Conservation (phyloP, 176 grass and related monocot species). For the Raddia distichophylla region DNA sequence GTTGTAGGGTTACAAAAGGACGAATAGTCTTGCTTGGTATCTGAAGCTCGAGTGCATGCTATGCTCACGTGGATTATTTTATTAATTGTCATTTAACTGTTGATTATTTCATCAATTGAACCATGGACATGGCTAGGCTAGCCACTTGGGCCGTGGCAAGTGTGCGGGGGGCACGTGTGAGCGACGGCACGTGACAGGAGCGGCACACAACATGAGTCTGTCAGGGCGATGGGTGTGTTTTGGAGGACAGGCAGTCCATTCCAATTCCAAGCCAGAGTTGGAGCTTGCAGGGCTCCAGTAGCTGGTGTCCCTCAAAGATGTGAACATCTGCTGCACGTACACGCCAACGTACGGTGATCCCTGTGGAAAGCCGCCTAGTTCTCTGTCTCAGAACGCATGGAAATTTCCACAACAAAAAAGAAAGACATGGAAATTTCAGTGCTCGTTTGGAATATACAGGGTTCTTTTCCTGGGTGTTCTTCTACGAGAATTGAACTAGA, state of each 20-base stretch:
- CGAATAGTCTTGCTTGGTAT: neutral
- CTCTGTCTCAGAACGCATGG: too few relatives aligned
- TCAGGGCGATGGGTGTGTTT: neutral
- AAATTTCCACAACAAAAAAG: too few relatives aligned
- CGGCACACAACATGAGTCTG: conserved; percentile 1
- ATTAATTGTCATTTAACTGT: too few relatives aligned
- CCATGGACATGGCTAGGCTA: conserved; percentile 1
- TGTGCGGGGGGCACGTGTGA: neutral
- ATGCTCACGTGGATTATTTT: too few relatives aligned
- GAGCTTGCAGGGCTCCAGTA: neutral
- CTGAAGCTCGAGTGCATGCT: neutral
- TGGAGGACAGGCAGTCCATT: neutral
- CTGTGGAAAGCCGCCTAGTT: too few relatives aligned
- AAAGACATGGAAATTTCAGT: too few relatives aligned
- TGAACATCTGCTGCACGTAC: too few relatives aligned
- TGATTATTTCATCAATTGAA: too few relatives aligned
- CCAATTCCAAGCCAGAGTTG: conserved; percentile 9
- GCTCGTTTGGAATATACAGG: too few relatives aligned
- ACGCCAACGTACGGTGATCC: too few relatives aligned
- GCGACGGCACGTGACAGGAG: neutral
- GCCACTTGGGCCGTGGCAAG: neutral
- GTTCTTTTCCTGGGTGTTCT: too few relatives aligned
- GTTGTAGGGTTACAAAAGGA: neutral
- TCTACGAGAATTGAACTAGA: too few relatives aligned
- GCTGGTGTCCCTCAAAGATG: neutral